Percentiles rank a stretch among this genome's conserved stretches.
Conservation (phyloP, 2,329 filamentous ascomycete species). For the Curvularia sp. region DNA sequence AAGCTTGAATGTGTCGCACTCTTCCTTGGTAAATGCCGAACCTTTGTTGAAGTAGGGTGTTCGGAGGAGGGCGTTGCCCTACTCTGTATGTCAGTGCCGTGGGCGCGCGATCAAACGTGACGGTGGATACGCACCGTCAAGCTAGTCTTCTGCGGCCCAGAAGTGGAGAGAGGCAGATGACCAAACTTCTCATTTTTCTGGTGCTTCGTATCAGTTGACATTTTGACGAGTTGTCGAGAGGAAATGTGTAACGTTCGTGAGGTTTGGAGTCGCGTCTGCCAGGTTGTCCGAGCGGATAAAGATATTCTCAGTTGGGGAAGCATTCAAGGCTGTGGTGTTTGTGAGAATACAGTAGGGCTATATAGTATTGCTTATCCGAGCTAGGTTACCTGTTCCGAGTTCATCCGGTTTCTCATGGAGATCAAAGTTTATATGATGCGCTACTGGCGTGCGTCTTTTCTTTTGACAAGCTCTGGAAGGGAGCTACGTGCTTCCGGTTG, state of each 20-base stretch:
- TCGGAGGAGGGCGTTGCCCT: conserved; percentile 63
- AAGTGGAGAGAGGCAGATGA: conserved; percentile 53
- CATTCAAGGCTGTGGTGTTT: background rate
- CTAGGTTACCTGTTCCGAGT: background rate
- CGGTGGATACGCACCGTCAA: conserved; percentile 40
- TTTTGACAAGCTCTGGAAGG: background rate
- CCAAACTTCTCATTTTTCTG: conserved; percentile 46
- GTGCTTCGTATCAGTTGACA: conserved; percentile 24
- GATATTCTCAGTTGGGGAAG: background rate
- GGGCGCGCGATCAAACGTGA: background rate
- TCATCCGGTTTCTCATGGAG: background rate
- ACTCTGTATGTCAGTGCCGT: background rate
- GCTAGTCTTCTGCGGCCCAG: conserved; percentile 51
- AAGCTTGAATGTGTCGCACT: conserved; percentile 73
- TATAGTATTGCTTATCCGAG: background rate
- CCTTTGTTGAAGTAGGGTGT: conserved; percentile 82
- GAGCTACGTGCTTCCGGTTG: background rate
- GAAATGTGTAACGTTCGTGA: background rate
- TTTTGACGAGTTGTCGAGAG: conserved; percentile 11
- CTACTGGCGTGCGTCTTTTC: background rate
- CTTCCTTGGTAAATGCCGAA: conserved; percentile 74
- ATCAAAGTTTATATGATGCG: background rate
- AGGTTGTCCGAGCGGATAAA: background rate
- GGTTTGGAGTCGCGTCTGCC: background rate
- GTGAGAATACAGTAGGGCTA: background rate